Evolutionary conservation across 352 stramenopile genomes (phyloP), one percentile per base, ranked within the genome.

Genomic region (Globisporangium nodosum): DNA sequence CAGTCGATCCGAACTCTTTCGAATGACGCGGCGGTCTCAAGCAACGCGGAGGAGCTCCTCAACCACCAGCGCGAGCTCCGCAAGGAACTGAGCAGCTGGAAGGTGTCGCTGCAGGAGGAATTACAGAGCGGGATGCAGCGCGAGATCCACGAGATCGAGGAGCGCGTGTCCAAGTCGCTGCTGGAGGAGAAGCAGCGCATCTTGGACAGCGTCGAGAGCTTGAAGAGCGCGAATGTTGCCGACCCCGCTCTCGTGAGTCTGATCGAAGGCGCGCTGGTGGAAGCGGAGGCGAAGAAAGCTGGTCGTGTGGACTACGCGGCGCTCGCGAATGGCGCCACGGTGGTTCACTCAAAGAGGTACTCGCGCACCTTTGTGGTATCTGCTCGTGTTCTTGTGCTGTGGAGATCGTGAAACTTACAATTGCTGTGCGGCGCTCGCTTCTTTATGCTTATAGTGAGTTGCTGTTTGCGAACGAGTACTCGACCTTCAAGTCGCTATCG

Each of bases 291-390:
- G 20, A 81, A 84, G 56, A 84, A 78, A 59, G 65, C 66, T 3
- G 78, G 76, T 0, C 75, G 75, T 18, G 74, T 85, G 18, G 82
- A 92, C 57, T 71, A 86, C 58, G 82, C 82, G 33, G 73, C 78
- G 16, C 67, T 92, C 39, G 76, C 73, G 2, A 92, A 92, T 52
- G 82, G 82, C 18, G 82, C 79, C 1, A 64, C 56, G 0, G 71
- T 94, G 37, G 69, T 92, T 49, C 69, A 76, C 54, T 80, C 73
- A 13, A 68, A 85, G 55, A 71, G 69, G 84, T 90, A 62, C 9
- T 66, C 35, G 24, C 11, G 37, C 12, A 40, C 37, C 16, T 55
- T 30, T 21, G 12, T 13, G 20, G 5, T 39, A 8, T 9, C 8
- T 7, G 37, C 5, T 13, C 13, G 37, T 13, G 37, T 6, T 18